Evolutionary conservation across 768 basidiomycete genomes (phyloP), one percentile per base, ranked within the genome.

Genomic region (Tricholoma flavovirens): DNA sequence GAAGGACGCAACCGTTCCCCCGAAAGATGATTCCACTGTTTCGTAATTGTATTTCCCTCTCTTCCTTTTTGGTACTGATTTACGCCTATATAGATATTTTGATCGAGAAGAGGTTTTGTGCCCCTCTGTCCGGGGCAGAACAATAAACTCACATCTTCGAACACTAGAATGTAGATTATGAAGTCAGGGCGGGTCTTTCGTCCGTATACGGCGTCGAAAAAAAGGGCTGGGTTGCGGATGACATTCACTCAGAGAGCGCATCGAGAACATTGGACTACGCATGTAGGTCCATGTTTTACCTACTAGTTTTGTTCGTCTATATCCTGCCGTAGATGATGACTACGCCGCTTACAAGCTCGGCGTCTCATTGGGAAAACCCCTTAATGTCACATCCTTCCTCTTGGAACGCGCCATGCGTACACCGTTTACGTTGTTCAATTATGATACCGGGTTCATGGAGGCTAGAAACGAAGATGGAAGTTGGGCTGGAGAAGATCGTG

Each of bases 181-280:
- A 93, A 77, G 90, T 84, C 6, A 83, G 90, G 26, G 90, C 90
- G 0, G 90, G 90, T 0, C 70, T 92, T 19, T 81, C 83, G 0
- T 81, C 85, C 0, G 80, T 82, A n/a, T 93, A 90, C 60, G 77
- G 63, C 29, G 60, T 62, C 21, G 58, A 72, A 9, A 65, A 75
- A 22, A 76, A 80, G 15, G 90, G 88, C 10, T 93, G 84, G 83
- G 90, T 92, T 1, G 90, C 86, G 1, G 77, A 83, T 54, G 88
- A 92, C 58, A 68, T 88, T n/a, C 89, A 92, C 65, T 86, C 87
- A 0, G 90, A 92, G 64, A 81, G 88, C 26, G 89, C 80, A 11
- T 90, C 88, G 14, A 77, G 90, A 46, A 93, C 88, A 0, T 74
- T 91, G 5, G 88, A 84, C 63, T 91, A 90, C 65, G 81, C 89